Evolutionary conservation across 1,284 basidiomycete genomes (phyloP), one percentile per base, ranked within the genome.

Genomic region (Moniliella sp.): DNA sequence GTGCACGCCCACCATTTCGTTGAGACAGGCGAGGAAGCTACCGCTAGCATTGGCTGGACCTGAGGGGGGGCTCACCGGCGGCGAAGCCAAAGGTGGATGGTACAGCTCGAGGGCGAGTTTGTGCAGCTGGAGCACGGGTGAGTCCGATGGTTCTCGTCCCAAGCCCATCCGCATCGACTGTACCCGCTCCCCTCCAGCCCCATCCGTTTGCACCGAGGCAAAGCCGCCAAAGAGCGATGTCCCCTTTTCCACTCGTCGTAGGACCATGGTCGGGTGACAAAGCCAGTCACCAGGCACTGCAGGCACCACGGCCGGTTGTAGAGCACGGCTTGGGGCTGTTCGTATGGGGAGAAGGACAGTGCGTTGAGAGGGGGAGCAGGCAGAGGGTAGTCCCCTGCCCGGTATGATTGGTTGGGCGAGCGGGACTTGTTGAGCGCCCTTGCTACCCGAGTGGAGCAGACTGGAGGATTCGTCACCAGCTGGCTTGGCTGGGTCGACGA

Each of bases 231-330:
- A 76, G 28, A 79, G 81, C 4, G 75, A 79, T 1, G 79, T 83
- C 42, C 77, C 78, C 52, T 80, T 76, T 46, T 91, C 84, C 37
- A 88, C 79, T 53, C 83, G 81, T 30, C 86, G 78, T 46, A 94
- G 78, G 59, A 93, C 78, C 37, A 94, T 69, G 16, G 84, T 73
- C 5, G 86, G 86, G 80, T 83, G 46, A 86, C 78, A 15, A 83
- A 76, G 14, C 84, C 86, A 1, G 86, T 88, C 5, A 78, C 79
- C 40, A 93, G 67, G 48, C 84, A 93, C 57, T 94, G 88, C 12
- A 94, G 65, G 18, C 94, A 81, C 30, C 94, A 76, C 0, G 82
- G 84, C 59, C 86, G 80, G 55, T 94, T 94, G 68, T 91, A 93
- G 61, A 84, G 81, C 37, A 94, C 76, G 25, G 49, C 44, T 25